Percentiles rank a stretch among this genome's conserved stretches.
These are phyloP conservation scores for Sphagnurus paluster DNA, from an alignment of 1,284 basidiomycete genomes.

Conservation along the genomic window DNA sequence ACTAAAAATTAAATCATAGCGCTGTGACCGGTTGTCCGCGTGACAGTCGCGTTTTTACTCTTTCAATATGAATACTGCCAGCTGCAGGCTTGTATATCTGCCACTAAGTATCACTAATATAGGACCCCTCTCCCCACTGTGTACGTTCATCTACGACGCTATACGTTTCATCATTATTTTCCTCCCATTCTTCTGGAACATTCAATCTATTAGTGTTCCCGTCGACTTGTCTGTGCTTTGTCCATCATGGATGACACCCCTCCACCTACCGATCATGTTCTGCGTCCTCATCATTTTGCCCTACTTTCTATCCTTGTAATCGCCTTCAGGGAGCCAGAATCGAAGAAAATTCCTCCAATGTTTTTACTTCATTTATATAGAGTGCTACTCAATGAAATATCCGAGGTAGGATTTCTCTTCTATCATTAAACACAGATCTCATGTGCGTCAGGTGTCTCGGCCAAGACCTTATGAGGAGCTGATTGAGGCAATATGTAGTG, in stretches of 20 bases:
- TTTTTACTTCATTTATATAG: slow-evolving; percentile 67
- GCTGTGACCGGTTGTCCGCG: neutral
- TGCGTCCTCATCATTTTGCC: slow-evolving; percentile 73
- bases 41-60: no score
- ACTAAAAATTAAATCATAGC: neutral
- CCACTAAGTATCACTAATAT: no score
- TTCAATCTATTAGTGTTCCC: neutral
- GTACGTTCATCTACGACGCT: no score
- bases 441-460: slow-evolving; percentile 31
- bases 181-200: no score
- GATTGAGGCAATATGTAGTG: slow-evolving; percentile 30
- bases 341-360: slow-evolving; percentile 48
- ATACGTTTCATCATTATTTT: no score
- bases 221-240: neutral
- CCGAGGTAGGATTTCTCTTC: slow-evolving; percentile 40
- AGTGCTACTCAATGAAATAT: slow-evolving; percentile 60
- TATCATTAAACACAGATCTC: neutral
- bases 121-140: no score
- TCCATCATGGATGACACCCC: slow-evolving; percentile 39
- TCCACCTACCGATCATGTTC: slow-evolving; percentile 59
- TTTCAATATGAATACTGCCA: no score
- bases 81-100: no score
- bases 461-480: slow-evolving; percentile 38
- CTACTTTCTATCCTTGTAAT: slow-evolving; percentile 62
- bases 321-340: slow-evolving; percentile 55